Base-by-base conservation (phyloP, 1,284 basidiomycete genomes). In the Puccinia coronata region DNA sequence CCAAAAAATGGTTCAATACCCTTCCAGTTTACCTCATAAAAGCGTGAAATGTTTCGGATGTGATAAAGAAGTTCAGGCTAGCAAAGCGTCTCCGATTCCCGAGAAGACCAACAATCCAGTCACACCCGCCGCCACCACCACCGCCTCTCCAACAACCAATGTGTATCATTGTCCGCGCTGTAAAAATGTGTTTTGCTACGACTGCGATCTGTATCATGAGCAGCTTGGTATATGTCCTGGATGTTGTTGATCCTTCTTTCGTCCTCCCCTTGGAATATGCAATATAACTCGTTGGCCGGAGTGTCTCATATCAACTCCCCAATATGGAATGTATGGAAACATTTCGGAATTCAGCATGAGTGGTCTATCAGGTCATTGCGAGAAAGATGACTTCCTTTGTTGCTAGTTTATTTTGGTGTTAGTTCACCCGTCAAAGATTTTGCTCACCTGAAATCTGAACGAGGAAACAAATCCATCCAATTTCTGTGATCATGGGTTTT, bases 151-250 rank as follows among this genome's bases (percentile, higher is more conserved):
- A 12, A 34, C 53, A 23, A 75, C 20, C n/a, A 25, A 20, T 34
- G 36, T 65, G 51, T 81, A 87, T 87, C 86, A 82, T 34, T 70
- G 92, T 86, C 87, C 87, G 12, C 87, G 88, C 61, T 90, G 89
- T 85, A 83, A 85, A n/a, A 85, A 88, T 75, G 87, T 89, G 83
- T 90, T 93, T 84, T 93, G 92, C 84, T 88, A 89, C 28, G 91
- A 92, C 59, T 93, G 92, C 84, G 92, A 93, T 86, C 87, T 92
- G 41, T 83, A 85, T 47, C 84, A 85, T 74, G 83, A 84, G 23
- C 83, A 83, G 55, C 70, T 86, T 12, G 85, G 85, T 8, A 84
- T 85, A 59, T 86, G 85, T 81, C 84, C 84, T 5, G 85, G 85
- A 8, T 86, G 85, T 41, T 74, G 69, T 80, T 74, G 20, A 74